phyloP scores from a whole-genome alignment of 805 yeast genomes.

The Yarrowia sp. region DNA sequence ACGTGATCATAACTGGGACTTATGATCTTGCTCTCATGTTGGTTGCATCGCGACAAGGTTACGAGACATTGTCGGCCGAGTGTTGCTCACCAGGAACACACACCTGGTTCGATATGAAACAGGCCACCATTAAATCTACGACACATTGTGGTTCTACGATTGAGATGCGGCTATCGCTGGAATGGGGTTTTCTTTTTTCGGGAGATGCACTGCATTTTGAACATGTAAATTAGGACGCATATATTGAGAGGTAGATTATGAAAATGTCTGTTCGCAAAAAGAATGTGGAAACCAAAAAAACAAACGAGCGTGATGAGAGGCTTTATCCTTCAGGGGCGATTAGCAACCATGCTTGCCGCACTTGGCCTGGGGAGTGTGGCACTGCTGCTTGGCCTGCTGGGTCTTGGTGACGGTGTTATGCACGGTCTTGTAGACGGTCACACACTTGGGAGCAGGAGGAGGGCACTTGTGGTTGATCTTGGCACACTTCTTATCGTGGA shows the following conservation, averaged over 20 bases:
- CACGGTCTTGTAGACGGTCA: slow-evolving; percentile 1
- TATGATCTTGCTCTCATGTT: no score
- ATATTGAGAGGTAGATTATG: not conserved
- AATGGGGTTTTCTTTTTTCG: not conserved
- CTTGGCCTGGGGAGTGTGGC: not conserved
- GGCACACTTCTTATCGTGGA: slow-evolving; percentile 5
- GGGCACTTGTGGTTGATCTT: slow-evolving; percentile 11
- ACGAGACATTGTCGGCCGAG: no score
- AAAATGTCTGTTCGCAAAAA: not conserved
- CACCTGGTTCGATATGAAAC: no score
- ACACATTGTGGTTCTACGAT: no score
- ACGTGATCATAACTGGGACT: no score
- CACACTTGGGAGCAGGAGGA: slow-evolving; percentile 14
- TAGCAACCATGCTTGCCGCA: slow-evolving; percentile 6
- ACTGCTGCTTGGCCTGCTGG: slow-evolving; percentile 3
- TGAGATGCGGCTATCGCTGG: no score
- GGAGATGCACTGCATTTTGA: not conserved
- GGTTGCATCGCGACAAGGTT: no score
- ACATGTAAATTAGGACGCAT: not conserved
- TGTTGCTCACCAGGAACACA: no score
- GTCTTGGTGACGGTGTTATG: slow-evolving; percentile 14
- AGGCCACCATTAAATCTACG: no score
- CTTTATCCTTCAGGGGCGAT: no score
- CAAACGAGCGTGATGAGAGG: not conserved
- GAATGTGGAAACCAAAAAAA: not conserved